Evolutionary conservation across 768 basidiomycete species (phyloP), one percentile per base, ranked within the genome.

Genomic region (Hydnomerulius pinastri): DNA sequence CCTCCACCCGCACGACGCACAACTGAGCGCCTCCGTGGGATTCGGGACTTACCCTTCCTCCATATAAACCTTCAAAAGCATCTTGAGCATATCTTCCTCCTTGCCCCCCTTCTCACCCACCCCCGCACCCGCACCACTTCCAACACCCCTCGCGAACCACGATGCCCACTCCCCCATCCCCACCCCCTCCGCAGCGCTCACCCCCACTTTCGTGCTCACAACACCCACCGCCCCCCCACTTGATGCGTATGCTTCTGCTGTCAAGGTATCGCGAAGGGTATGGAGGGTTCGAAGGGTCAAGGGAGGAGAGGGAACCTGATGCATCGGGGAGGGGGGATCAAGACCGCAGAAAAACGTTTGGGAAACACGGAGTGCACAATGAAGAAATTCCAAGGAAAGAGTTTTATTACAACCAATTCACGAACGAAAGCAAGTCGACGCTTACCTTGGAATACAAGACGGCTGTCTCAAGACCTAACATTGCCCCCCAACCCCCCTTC

Each of bases 181-280:
- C 73, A 71, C 50, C 55, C 70, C 11, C 74, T 79, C 88, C 79
- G 89, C 37, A 69, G 71, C 59, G 76, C 80, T 59, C 84, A 69
- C 11, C 70, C 73, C 41, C 58, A 62, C 17, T 73, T 79, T 60
- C 75, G 78, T 20, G 77, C 82, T 32, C 85, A 97, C 71, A 20
- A 96, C 79, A 18, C 65, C 65, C 1, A 33, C 43, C 33, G 82
- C 80, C 4, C 94, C 92, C 15, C 84, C 85, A 27, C 87, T 80
- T 1, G 86, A 79, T 60, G 94, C 96, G 67, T 94, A 97, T 4
- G 85, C 79, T 63, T 96, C 92, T 0, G 93, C 91, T 2, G 91
- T 88, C 0, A 79, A 71, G 0, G 80, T 74, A 63, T 98, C 95
- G 43, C 78, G 78, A 9, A 97, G 70, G 30, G 80, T 78, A 51